A percentile compares a stretch with the other conserved stretches of the same genome.
phyloP scores from a whole-genome alignment of 2,329 filamentous ascomycete species.

The Raffaelea arxii region DNA sequence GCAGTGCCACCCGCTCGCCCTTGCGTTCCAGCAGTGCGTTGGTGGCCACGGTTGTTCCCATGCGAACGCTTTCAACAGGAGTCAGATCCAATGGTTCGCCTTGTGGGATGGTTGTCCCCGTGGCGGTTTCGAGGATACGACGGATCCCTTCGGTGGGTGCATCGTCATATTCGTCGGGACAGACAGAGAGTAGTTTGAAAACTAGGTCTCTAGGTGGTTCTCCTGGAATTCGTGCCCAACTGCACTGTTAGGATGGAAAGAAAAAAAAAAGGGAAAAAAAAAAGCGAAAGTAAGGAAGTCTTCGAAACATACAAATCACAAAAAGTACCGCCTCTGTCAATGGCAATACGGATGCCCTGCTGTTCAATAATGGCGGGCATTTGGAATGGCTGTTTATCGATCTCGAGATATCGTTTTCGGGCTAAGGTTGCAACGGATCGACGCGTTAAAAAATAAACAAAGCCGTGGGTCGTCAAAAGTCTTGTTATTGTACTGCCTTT shows the following conservation, averaged over 20 bases:
- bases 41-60: constrained; percentile 10
- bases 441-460: too few relatives aligned
- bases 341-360: constrained; percentile 2
- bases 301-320: neutral
- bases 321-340: constrained; percentile 1
- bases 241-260: neutral
- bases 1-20: constrained; percentile 4
- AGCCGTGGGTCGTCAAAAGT: too few relatives aligned
- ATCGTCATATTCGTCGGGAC: constrained; percentile 57
- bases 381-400: neutral
- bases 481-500: too few relatives aligned
- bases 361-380: neutral
- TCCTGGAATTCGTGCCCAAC: constrained; percentile 29
- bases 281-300: neutral
- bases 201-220: constrained; percentile 46
- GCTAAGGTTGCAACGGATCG: too few relatives aligned
- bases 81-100: constrained; percentile 47
- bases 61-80: constrained; percentile 12
- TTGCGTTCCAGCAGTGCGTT: constrained; percentile 10
- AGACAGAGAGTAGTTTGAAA: constrained; percentile 60
- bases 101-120: constrained; percentile 46
- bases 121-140: constrained; percentile 29
- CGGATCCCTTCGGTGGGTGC: constrained; percentile 57
- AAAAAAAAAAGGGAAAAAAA: neutral
- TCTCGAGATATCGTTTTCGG: neutral